Percentiles rank a stretch among this genome's conserved stretches.
These are phyloP conservation scores for Candida gorgasii DNA, from an alignment of 805 yeast genomes.

Conservation along the genomic window DNA sequence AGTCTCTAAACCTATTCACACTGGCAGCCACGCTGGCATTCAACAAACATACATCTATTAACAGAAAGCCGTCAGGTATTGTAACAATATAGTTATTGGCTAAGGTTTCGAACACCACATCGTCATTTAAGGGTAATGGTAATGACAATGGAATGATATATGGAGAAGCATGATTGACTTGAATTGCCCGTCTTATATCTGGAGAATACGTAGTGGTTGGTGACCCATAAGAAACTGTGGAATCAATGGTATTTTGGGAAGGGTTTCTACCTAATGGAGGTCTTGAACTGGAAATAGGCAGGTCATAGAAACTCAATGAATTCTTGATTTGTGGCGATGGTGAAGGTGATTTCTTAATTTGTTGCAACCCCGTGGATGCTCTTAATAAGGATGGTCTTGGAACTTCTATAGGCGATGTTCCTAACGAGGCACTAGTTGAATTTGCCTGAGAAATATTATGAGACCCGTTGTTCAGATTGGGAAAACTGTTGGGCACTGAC, in stretches of 20 bases:
- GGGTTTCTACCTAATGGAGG: constrained; percentile 34
- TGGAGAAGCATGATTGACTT: constrained; percentile 28
- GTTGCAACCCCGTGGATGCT: constrained; percentile 13
- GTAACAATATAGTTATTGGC: constrained; percentile 49
- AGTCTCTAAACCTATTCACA: constrained; percentile 52
- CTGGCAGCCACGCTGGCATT: constrained; percentile 59
- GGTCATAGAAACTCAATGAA: constrained; percentile 14
- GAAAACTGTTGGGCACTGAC: constrained; percentile 12
- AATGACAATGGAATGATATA: constrained; percentile 43
- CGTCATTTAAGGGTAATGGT: constrained; percentile 46
- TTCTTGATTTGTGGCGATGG: constrained; percentile 19
- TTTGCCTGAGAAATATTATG: background rate
- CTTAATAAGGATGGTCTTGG: constrained; percentile 16
- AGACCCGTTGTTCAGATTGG: constrained; percentile 4
- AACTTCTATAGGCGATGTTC: constrained; percentile 14
- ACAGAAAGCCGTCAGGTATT: constrained; percentile 49
- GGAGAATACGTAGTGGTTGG: constrained; percentile 10
- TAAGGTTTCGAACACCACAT: constrained; percentile 46
- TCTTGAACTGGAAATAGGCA: constrained; percentile 20
- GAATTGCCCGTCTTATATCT: constrained; percentile 12
- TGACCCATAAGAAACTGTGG: constrained; percentile 22
- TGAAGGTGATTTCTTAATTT: constrained; percentile 7
- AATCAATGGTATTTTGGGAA: constrained; percentile 40
- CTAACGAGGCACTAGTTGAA: constrained; percentile 6
- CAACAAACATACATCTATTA: constrained; percentile 55